Conservation (phyloP, 2,329 filamentous ascomycete genomes). For the Alternaria tenuissima region DNA sequence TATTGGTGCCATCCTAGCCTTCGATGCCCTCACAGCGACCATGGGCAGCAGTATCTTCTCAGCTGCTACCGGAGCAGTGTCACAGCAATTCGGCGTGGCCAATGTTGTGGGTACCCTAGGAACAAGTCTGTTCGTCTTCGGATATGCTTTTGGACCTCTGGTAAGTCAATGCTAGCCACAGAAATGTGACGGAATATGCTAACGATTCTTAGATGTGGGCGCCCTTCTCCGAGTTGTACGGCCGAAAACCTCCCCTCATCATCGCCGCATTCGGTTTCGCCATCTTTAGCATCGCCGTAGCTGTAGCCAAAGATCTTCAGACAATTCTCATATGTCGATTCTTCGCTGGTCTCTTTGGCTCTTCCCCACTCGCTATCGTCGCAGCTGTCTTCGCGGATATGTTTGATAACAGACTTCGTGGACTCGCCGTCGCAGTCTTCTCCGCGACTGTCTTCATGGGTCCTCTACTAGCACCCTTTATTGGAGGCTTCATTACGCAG, state of each 20-base stretch:
- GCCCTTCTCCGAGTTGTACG: slow-evolving; percentile 62
- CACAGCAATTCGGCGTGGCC: slow-evolving; percentile 40
- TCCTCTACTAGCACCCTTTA: slow-evolving; percentile 62
- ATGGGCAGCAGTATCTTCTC: slow-evolving; percentile 66
- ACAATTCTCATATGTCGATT: slow-evolving; percentile 63
- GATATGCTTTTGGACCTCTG: slow-evolving; percentile 51
- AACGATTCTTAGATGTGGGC: slow-evolving; percentile 50
- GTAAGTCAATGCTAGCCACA: slow-evolving; percentile 15
- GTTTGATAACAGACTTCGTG: slow-evolving; percentile 58
- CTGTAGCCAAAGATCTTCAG: slow-evolving; percentile 61
- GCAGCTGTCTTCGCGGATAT: slow-evolving; percentile 66
- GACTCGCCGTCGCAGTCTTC: slow-evolving; percentile 59
- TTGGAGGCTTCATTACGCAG: slow-evolving; percentile 62
- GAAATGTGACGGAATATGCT: not conserved
- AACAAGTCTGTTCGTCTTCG: slow-evolving; percentile 47
- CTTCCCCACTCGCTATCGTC: slow-evolving; percentile 61
- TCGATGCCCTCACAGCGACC: slow-evolving; percentile 73
- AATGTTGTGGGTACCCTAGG: slow-evolving; percentile 45
- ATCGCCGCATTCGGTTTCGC: slow-evolving; percentile 60
- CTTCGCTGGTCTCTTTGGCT: slow-evolving; percentile 63
- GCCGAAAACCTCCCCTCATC: slow-evolving; percentile 59
- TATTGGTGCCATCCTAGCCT: slow-evolving; percentile 74
- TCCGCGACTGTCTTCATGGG: slow-evolving; percentile 60
- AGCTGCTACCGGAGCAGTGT: slow-evolving; percentile 41
- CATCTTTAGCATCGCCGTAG: slow-evolving; percentile 60